A percentile compares a stretch with the other conserved stretches of the same genome.
These are phyloP conservation scores for Houttuynia cordata DNA, from an alignment of 164 flowering plant species.

Conservation along the genomic window DNA sequence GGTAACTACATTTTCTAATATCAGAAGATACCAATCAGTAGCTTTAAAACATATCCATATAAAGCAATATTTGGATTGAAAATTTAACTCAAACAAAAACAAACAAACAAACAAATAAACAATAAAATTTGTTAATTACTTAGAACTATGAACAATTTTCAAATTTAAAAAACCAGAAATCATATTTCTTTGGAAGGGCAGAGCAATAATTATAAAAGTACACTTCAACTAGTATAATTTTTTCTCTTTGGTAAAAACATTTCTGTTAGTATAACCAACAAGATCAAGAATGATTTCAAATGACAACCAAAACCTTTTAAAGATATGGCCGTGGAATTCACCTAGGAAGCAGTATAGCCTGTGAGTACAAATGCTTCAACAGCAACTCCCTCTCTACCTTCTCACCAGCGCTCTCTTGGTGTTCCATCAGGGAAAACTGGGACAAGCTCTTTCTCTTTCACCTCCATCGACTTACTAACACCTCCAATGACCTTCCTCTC, in stretches of 20 bases:
- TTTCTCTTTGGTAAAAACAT: too few species aligned
- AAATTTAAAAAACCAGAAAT: too few species aligned
- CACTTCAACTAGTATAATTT: too few species aligned
- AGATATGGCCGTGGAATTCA: too few species aligned
- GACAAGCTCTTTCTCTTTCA: conserved; percentile 31
- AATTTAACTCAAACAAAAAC: conserved; percentile 9
- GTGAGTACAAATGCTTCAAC: not conserved
- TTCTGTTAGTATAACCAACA: too few species aligned
- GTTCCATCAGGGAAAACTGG: conserved; percentile 68
- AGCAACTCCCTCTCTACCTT: not conserved
- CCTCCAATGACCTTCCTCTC: conserved; percentile 16
- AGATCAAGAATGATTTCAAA: not conserved
- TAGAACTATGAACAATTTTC: not conserved
- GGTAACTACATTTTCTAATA: too few species aligned
- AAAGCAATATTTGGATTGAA: conserved; percentile 36
- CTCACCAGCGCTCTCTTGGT: conserved; percentile 88
- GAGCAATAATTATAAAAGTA: too few species aligned
- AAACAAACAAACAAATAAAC: too few species aligned
- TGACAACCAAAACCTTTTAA: not conserved
- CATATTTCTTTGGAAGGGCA: too few species aligned
- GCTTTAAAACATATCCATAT: too few species aligned
- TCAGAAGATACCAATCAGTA: too few species aligned
- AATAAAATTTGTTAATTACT: not conserved
- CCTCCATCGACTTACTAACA: conserved; percentile 9
- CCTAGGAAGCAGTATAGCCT: not conserved